Conservation (phyloP, 1,284 basidiomycete genomes). For the Ceratobasidium sp. region DNA sequence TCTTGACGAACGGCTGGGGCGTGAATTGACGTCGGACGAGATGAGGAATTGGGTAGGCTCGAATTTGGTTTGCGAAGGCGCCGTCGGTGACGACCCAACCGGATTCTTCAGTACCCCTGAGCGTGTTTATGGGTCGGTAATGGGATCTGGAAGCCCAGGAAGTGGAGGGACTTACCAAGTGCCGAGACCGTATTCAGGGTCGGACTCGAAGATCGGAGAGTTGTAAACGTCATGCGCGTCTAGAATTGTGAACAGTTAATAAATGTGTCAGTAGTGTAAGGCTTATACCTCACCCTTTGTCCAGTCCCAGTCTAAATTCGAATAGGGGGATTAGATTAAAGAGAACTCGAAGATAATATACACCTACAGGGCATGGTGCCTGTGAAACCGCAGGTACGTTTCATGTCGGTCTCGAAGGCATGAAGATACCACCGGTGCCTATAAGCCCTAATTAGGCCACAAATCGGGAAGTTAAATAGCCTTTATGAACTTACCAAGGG, state of each 20-base stretch:
- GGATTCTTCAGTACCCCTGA: conserved; percentile 28
- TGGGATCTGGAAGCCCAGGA: background rate
- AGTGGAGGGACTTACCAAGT: conserved; percentile 3
- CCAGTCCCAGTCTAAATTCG: conserved; percentile 27
- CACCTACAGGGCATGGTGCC: conserved; percentile 30
- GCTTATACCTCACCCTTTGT: conserved; percentile 7
- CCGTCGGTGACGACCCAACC: conserved; percentile 44
- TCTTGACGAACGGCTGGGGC: conserved; percentile 44
- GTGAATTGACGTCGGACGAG: conserved; percentile 39
- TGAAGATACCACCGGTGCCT: conserved; percentile 34
- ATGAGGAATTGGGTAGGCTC: conserved; percentile 46
- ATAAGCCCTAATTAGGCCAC: background rate
- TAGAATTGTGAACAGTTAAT: conserved; percentile 1
- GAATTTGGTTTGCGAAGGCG: conserved; percentile 41
- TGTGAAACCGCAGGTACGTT: conserved; percentile 22
- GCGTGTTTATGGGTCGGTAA: background rate
- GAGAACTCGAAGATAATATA: background rate
- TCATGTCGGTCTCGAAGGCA: conserved; percentile 27
- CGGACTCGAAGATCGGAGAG: conserved; percentile 40
- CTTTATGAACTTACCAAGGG: conserved; percentile 2
- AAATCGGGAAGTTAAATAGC: background rate
- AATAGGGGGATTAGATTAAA: background rate
- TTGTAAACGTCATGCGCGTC: conserved; percentile 36
- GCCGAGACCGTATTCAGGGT: conserved; percentile 33
- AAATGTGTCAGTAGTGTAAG: background rate